Conservation (phyloP, 164 flowering plant genomes). For the Pachysandra terminalis region DNA sequence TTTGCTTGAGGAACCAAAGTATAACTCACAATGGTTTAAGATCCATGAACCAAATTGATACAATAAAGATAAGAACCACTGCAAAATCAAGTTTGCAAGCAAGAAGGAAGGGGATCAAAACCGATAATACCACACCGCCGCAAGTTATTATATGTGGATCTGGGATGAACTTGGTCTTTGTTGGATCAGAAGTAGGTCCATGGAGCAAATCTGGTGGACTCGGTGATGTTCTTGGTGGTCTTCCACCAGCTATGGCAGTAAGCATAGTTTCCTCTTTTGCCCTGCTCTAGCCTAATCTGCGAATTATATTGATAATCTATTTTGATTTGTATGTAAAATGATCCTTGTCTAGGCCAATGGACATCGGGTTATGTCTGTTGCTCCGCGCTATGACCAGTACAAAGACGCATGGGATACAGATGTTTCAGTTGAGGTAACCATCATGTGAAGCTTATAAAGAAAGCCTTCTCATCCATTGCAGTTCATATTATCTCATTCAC, state of each 20-base stretch:
- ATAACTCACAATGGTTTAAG: constrained; percentile 53
- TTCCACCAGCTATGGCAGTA: constrained; percentile 79
- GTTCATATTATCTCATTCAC: background rate
- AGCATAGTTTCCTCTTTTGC: constrained; percentile 5
- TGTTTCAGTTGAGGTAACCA: constrained; percentile 57
- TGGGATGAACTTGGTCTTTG: constrained; percentile 54
- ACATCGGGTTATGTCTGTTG: constrained; percentile 91
- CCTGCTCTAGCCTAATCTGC: background rate
- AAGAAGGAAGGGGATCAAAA: constrained; percentile 10
- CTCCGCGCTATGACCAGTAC: constrained; percentile 94
- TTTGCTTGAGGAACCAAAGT: constrained; percentile 34
- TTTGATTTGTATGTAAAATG: background rate
- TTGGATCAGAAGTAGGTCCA: constrained; percentile 61
- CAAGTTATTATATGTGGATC: constrained; percentile 28
- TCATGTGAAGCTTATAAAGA: background rate
- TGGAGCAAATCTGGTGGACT: constrained; percentile 95
- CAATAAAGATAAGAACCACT: constrained; percentile 23
- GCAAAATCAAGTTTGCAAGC: constrained; percentile 14
- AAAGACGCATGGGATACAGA: constrained; percentile 94
- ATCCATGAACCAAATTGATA: constrained; percentile 31
- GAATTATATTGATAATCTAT: background rate
- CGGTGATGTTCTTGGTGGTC: constrained; percentile 84
- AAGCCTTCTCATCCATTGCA: background rate
- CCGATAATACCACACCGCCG: constrained; percentile 10
- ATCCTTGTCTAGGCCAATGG: constrained; percentile 62